Conservation (phyloP, 352 stramenopile species). For the Phytopythium cucurbitacearum region DNA sequence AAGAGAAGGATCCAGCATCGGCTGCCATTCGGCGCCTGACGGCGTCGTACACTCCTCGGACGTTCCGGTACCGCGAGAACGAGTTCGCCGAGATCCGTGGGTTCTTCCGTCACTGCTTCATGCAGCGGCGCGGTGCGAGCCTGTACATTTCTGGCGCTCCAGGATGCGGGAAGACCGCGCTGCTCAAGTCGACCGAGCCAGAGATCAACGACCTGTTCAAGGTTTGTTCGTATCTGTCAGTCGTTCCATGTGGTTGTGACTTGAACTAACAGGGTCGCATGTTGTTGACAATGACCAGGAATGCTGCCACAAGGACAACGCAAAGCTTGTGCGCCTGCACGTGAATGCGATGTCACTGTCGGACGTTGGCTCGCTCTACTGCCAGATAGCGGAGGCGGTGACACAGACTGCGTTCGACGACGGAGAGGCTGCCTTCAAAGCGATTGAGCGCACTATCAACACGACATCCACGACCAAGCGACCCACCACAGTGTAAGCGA, state of each 20-base stretch:
- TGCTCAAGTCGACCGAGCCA: constrained; percentile 50
- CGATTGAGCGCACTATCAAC: constrained; percentile 51
- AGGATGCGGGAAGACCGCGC: constrained; percentile 73
- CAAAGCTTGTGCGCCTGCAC: constrained; percentile 40
- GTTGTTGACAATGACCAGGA: constrained; percentile 16
- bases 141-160: constrained; percentile 78
- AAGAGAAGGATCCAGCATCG: constrained; percentile 6
- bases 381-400: constrained; percentile 46
- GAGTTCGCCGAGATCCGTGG: constrained; percentile 45
- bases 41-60: constrained; percentile 33
- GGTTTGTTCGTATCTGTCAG: constrained; percentile 13
- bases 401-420: constrained; percentile 40
- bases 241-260: background rate
- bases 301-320: constrained; percentile 22
- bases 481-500: constrained; percentile 48
- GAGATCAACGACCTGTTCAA: constrained; percentile 49
- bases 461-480: constrained; percentile 12
- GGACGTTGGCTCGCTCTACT: constrained; percentile 44
- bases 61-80: constrained; percentile 55
- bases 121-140: constrained; percentile 41
- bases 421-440: constrained; percentile 54
- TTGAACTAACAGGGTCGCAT: background rate
- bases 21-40: constrained; percentile 49
- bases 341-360: constrained; percentile 73
- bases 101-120: constrained; percentile 63